These are phyloP conservation scores for Nevesoporus exiguus DNA, from an alignment of 768 basidiomycete genomes.

Conservation along the genomic window DNA sequence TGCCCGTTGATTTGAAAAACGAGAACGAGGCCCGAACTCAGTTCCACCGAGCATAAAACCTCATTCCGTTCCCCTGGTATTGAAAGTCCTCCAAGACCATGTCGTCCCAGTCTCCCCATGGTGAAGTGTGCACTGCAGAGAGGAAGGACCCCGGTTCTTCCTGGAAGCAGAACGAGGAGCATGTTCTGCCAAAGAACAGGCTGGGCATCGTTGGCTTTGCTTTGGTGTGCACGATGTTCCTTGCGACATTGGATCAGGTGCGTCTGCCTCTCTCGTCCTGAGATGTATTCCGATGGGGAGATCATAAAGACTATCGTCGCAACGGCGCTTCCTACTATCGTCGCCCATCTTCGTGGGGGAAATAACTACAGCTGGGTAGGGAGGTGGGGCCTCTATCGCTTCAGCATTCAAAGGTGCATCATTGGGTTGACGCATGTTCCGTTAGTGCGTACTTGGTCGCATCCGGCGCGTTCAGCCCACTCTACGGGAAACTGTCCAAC, in stretches of 20 bases:
- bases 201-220: constrained; percentile 23
- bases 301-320: background rate
- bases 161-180: constrained; percentile 50
- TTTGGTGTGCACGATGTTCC: constrained; percentile 24
- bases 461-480: constrained; percentile 59
- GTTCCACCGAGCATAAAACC: no score
- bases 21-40: no score
- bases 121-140: background rate
- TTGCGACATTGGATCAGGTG: constrained; percentile 57
- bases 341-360: constrained; percentile 56
- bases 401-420: background rate
- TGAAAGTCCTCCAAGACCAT: no score
- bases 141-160: constrained; percentile 38
- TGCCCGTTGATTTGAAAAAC: no score
- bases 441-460: constrained; percentile 72
- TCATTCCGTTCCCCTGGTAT: no score
- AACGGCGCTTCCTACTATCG: constrained; percentile 55
- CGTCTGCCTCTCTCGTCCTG: background rate
- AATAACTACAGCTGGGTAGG: constrained; percentile 69
- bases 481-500: constrained; percentile 78
- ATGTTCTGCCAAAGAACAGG: constrained; percentile 41
- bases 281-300: background rate
- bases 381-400: constrained; percentile 39
- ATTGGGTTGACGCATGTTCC: background rate
- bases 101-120: no score